Evolutionary conservation across 106 monocot species (phyloP).

Genomic region (Allium sativum): DNA sequence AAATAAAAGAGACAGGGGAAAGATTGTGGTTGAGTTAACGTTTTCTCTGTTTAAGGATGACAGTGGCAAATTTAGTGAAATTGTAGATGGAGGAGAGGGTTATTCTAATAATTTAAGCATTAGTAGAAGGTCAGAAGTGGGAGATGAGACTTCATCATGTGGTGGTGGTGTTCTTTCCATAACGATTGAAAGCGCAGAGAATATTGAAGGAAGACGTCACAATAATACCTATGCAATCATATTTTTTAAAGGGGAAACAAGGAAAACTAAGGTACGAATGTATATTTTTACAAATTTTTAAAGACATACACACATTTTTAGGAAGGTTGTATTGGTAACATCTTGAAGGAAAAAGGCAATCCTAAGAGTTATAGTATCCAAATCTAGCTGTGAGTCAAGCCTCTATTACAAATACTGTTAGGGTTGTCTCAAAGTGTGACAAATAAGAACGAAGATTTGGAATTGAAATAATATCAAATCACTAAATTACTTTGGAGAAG

Average conservation of each 20-base stretch:
- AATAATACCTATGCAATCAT: constrained; percentile 64
- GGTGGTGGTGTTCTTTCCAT: constrained; percentile 56
- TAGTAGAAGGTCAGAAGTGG: constrained; percentile 1
- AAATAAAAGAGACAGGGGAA: constrained; percentile 70
- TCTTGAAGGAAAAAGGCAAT: no score
- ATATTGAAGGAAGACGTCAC: constrained; percentile 78
- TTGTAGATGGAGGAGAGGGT: constrained; percentile 19
- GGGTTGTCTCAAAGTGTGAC: no score
- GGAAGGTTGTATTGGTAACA: no score
- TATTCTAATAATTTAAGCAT: constrained; percentile 9
- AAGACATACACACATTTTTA: no score
- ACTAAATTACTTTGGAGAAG: no score
- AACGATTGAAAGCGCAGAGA: constrained; percentile 47
- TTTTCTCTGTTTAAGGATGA: constrained; percentile 77
- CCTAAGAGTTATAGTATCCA: no score
- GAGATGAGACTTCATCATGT: constrained; percentile 1
- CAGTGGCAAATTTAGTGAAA: constrained; percentile 13
- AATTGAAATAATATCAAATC: no score
- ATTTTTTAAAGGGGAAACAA: constrained; percentile 57
- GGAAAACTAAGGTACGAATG: constrained; percentile 53
- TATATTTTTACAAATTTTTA: no score
- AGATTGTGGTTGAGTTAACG: constrained; percentile 62
- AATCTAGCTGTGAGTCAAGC: no score
- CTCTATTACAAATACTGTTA: no score
- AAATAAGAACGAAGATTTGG: no score